Evolutionary conservation across 2,329 filamentous ascomycete genomes (phyloP).

Genomic region (Epichloe scottii): DNA sequence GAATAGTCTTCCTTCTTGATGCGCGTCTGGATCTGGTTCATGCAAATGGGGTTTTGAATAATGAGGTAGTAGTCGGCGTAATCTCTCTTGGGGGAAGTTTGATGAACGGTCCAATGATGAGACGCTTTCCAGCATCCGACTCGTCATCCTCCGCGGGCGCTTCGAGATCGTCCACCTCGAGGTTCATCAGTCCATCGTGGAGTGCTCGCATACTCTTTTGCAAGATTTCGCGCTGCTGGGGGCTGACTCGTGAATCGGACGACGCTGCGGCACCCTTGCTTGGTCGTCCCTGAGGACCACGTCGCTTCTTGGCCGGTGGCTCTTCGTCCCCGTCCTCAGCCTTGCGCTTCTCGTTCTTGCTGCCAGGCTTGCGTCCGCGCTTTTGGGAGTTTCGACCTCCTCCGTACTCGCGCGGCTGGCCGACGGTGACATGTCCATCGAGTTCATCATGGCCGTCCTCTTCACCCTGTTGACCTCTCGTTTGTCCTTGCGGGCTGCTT

Average conservation of each 20-base stretch:
- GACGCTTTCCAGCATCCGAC: constrained; percentile 50
- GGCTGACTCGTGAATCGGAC: constrained; percentile 38
- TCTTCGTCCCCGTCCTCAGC: constrained; percentile 67
- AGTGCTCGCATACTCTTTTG: constrained; percentile 68
- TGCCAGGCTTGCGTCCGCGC: constrained; percentile 68
- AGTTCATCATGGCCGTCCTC: constrained; percentile 26
- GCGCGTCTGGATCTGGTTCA: constrained; percentile 88
- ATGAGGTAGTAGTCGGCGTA: constrained; percentile 94
- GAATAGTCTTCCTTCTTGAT: constrained; percentile 95
- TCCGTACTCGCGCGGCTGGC: constrained; percentile 77
- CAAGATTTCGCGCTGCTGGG: constrained; percentile 61
- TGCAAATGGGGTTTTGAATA: constrained; percentile 85
- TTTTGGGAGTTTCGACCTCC: constrained; percentile 65
- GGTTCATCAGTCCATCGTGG: constrained; percentile 67
- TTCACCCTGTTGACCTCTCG: constrained; percentile 65
- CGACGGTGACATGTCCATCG: constrained; percentile 56
- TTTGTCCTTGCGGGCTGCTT: constrained; percentile 72
- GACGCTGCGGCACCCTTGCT: constrained; percentile 39
- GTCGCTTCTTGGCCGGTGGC: constrained; percentile 66
- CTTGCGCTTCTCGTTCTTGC: constrained; percentile 76
- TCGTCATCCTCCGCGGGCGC: constrained; percentile 45
- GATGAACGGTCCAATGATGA: constrained; percentile 89
- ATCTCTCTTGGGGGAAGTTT: constrained; percentile 79
- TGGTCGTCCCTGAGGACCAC: constrained; percentile 55
- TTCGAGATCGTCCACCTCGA: constrained; percentile 65